Evolutionary conservation across 2,329 filamentous ascomycete genomes (phyloP).

Genomic region (Fusarium sp.): DNA sequence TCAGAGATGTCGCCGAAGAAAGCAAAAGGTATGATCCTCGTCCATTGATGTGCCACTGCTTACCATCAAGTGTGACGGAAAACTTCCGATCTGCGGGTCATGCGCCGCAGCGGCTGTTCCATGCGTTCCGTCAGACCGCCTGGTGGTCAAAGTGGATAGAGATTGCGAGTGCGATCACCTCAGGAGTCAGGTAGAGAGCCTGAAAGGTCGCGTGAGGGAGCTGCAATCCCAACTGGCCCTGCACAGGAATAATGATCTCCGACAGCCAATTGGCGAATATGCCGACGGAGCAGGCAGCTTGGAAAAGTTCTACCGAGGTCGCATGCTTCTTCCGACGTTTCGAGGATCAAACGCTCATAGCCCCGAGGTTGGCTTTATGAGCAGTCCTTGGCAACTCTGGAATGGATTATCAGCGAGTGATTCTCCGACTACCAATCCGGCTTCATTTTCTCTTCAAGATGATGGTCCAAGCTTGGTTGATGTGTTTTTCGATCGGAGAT

Average conservation of each 20-base stretch:
- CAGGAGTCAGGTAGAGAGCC: constrained; percentile 26
- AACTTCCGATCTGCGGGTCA: constrained; percentile 35
- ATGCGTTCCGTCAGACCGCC: constrained; percentile 39
- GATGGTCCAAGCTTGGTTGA: constrained; percentile 30
- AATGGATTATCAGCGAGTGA: constrained; percentile 34
- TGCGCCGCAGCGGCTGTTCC: constrained; percentile 27
- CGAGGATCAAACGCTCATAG: constrained; percentile 4
- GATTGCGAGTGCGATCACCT: constrained; percentile 39
- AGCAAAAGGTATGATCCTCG: constrained; percentile 32
- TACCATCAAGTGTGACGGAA: constrained; percentile 34
- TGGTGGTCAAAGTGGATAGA: constrained; percentile 30
- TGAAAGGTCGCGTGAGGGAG: constrained; percentile 27
- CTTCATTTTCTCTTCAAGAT: constrained; percentile 23
- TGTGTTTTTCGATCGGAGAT: constrained; percentile 37
- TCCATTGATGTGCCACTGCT: neutral
- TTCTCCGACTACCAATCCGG: constrained; percentile 9
- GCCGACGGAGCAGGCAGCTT: constrained; percentile 20
- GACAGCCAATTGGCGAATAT: neutral
- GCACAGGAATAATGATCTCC: constrained; percentile 7
- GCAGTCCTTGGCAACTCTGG: constrained; percentile 40
- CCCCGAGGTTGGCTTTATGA: constrained; percentile 34
- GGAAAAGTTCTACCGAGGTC: constrained; percentile 30
- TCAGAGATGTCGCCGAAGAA: constrained; percentile 38
- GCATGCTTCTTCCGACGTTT: constrained; percentile 40
- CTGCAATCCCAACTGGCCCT: constrained; percentile 27